Conservation (phyloP, 1,139 yeast species). For the Candida freyschussii region DNA sequence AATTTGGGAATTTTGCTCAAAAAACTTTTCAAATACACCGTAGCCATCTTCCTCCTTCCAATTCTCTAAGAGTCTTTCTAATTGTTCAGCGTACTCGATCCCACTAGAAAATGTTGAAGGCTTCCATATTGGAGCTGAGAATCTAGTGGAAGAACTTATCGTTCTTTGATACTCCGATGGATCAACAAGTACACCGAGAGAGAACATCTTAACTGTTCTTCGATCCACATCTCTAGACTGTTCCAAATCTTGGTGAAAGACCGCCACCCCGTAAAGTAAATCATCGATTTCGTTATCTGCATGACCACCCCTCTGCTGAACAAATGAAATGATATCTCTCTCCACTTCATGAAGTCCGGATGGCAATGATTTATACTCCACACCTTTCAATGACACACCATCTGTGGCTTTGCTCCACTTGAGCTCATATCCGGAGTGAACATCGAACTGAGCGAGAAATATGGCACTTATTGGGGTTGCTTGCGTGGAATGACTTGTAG, state of each 20-base stretch:
- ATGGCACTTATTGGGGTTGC: conserved; percentile 38
- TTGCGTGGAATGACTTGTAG: conserved; percentile 2
- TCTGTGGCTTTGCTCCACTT: conserved; percentile 44
- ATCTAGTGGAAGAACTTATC: conserved; percentile 8
- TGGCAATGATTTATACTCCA: conserved; percentile 76
- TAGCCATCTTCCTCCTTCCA: conserved; percentile 27
- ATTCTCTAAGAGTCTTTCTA: conserved; percentile 38
- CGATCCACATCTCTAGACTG: conserved; percentile 34
- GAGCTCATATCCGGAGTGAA: conserved; percentile 54
- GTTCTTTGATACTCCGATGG: conserved; percentile 20
- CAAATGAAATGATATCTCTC: conserved; percentile 51
- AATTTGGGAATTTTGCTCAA: conserved; percentile 22
- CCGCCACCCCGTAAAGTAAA: conserved; percentile 42
- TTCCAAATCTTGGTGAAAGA: conserved; percentile 39
- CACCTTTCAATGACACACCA: conserved; percentile 27
- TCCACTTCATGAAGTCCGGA: conserved; percentile 72
- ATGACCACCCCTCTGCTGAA: conserved; percentile 33
- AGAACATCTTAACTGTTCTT: conserved; percentile 54
- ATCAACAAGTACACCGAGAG: conserved; percentile 60
- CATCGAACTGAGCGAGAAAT: conserved; percentile 62
- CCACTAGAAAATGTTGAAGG: conserved; percentile 52
- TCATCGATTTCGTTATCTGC: conserved; percentile 24
- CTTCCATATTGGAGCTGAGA: conserved; percentile 37
- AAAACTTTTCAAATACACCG: conserved; percentile 30
- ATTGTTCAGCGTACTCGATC: conserved; percentile 49